phyloP scores from a whole-genome alignment of 495 filamentous ascomycete species.

The Penicillium chermesinum region DNA sequence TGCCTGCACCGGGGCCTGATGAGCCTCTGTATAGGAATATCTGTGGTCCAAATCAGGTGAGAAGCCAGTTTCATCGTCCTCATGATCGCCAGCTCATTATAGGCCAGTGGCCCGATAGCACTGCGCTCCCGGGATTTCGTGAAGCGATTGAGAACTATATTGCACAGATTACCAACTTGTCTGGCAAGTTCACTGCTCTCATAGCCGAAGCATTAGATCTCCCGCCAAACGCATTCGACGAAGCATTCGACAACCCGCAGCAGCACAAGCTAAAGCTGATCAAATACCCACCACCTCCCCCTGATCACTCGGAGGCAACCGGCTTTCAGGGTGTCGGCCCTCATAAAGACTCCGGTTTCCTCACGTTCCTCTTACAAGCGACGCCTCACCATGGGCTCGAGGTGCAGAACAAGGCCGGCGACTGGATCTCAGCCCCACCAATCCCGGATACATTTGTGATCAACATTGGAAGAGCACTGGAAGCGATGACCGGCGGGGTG shows the following conservation, averaged over 20 bases:
- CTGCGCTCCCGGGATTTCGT: slow-evolving; percentile 66
- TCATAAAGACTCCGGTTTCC: slow-evolving; percentile 90
- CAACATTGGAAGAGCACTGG: slow-evolving; percentile 88
- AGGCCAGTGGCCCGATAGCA: slow-evolving; percentile 68
- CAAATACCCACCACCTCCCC: slow-evolving; percentile 67
- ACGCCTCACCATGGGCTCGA: slow-evolving; percentile 76
- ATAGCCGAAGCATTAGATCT: slow-evolving; percentile 86
- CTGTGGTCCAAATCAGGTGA: slow-evolving; percentile 64
- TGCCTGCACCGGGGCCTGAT: slow-evolving; percentile 55
- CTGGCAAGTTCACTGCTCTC: slow-evolving; percentile 70
- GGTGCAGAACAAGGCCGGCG: slow-evolving; percentile 76
- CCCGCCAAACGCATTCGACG: slow-evolving; percentile 63
- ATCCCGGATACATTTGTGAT: slow-evolving; percentile 63
- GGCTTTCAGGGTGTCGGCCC: slow-evolving; percentile 68
- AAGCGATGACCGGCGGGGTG: slow-evolving; percentile 84
- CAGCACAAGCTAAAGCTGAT: slow-evolving; percentile 91
- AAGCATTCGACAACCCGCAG: slow-evolving; percentile 68
- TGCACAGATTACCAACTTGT: slow-evolving; percentile 60
- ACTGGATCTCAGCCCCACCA: slow-evolving; percentile 65
- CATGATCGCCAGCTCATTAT: not conserved
- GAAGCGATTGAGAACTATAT: slow-evolving; percentile 70
- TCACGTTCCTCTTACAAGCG: slow-evolving; percentile 82
- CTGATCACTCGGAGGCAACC: slow-evolving; percentile 7
- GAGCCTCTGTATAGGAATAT: slow-evolving; percentile 77
- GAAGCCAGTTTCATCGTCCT: not conserved